Conservation (phyloP, 225 moss, liverwort and hornwort genomes). For the Asterella californica region DNA sequence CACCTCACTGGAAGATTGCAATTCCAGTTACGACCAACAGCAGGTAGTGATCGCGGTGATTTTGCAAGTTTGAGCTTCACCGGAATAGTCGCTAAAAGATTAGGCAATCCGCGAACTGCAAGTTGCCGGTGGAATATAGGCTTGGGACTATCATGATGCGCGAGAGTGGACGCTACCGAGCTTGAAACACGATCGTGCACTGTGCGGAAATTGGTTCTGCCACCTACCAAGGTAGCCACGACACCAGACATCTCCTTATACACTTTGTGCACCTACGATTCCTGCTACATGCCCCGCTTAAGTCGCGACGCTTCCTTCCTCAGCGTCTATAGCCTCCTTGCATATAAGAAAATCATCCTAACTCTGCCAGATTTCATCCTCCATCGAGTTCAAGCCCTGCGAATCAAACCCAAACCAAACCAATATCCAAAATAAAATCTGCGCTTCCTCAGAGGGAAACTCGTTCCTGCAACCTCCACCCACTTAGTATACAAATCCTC, state of each 20-base stretch:
- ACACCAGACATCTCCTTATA: slow-evolving; percentile 20
- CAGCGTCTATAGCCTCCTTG: neutral
- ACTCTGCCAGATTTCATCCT: neutral
- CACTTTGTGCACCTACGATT: slow-evolving; percentile 3
- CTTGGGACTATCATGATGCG: neutral
- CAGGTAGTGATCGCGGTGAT: neutral
- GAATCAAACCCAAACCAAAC: neutral
- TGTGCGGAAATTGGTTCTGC: slow-evolving; percentile 10
- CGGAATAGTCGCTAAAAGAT: neutral
- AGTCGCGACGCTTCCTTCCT: neutral
- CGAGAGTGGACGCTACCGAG: neutral
- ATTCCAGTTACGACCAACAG: neutral
- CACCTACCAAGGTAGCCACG: slow-evolving; percentile 25
- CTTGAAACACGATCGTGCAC: neutral
- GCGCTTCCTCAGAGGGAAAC: neutral
- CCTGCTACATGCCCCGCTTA: slow-evolving; percentile 16
- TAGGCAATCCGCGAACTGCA: slow-evolving; percentile 13
- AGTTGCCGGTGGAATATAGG: neutral
- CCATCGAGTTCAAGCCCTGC: neutral
- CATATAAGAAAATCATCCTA: neutral
- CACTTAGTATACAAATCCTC: neutral
- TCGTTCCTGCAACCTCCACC: neutral
- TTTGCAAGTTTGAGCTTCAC: slow-evolving; percentile 4
- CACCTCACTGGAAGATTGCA: slow-evolving; percentile 18
- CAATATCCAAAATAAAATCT: neutral